Evolutionary conservation across 306 rosid species (phyloP).

Genomic region (Fragaria iinumae): DNA sequence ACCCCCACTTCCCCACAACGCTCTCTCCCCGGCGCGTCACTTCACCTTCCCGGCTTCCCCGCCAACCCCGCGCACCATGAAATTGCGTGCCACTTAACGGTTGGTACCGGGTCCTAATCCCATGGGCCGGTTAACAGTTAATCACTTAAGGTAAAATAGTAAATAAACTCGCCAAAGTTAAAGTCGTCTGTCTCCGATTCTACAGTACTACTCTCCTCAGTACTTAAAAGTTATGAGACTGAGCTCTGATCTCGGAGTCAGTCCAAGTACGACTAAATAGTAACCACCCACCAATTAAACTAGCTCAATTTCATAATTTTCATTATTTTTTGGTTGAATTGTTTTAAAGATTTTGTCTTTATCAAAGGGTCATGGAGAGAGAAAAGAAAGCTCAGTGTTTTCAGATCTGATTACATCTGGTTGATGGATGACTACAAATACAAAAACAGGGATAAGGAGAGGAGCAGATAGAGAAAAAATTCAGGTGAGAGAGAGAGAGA

Average conservation of each 20-base stretch:
- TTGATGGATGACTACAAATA: neutral
- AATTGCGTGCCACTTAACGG: neutral
- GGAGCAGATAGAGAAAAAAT: neutral
- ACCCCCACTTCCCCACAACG: conserved; percentile 34
- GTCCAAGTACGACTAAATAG: conserved; percentile 8
- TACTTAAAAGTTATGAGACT: neutral
- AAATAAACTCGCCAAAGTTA: neutral
- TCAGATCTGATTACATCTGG: conserved; percentile 12
- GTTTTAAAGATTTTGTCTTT: conserved; percentile 6
- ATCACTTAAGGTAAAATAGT: neutral
- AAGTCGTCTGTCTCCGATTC: neutral
- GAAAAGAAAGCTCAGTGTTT: neutral
- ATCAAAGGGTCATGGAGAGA: neutral
- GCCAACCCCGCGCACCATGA: neutral
- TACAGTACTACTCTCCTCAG: neutral
- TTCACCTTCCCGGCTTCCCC: neutral
- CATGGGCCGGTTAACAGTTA: neutral
- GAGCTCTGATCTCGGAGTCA: conserved; percentile 8
- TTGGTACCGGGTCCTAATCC: conserved; percentile 8
- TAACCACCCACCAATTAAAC: neutral
- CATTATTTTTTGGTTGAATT: neutral
- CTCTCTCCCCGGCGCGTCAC: neutral
- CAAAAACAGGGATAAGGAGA: neutral
- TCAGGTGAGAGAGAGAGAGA: neutral
- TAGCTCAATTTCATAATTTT: neutral